phyloP scores from a whole-genome alignment of 768 basidiomycete species.

The Tricholoma furcatifolium region DNA sequence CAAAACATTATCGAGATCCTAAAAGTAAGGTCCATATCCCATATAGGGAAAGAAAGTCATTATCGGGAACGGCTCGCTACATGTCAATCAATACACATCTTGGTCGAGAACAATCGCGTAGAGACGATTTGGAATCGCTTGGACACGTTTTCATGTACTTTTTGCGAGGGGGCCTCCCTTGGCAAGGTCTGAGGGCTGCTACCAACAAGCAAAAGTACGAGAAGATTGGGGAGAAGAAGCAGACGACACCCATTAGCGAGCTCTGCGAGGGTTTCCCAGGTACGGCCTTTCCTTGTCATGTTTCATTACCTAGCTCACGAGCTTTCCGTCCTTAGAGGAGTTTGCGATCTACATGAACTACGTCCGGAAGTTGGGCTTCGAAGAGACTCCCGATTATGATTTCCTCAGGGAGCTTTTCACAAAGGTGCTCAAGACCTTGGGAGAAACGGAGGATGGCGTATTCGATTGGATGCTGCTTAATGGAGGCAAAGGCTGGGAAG shows the following conservation, averaged over 20 bases:
- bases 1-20: constrained; percentile 98
- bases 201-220: constrained; percentile 99
- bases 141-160: constrained; percentile 99
- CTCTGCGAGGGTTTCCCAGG: constrained; percentile 97
- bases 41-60: constrained; percentile 96
- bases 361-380: constrained; percentile 96
- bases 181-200: constrained; percentile 96
- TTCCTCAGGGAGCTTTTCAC: constrained; percentile 93
- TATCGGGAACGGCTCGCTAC: constrained; percentile 96
- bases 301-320: constrained; percentile 5
- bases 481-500: constrained; percentile 95
- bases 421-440: constrained; percentile 84
- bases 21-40: constrained; percentile 98
- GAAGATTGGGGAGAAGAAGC: constrained; percentile 99
- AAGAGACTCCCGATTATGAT: constrained; percentile 97
- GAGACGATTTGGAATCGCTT: constrained; percentile 95
- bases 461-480: constrained; percentile 98
- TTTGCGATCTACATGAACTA: constrained; percentile 99
- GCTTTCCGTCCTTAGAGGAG: constrained; percentile 73
- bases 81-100: constrained; percentile 99
- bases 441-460: constrained; percentile 87
- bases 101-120: constrained; percentile 90
- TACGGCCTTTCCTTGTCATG: constrained; percentile 32
- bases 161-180: constrained; percentile 91
- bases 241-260: constrained; percentile 87